Base-by-base conservation (phyloP, 805 yeast genomes). In the Pichia sporocuriosa region DNA sequence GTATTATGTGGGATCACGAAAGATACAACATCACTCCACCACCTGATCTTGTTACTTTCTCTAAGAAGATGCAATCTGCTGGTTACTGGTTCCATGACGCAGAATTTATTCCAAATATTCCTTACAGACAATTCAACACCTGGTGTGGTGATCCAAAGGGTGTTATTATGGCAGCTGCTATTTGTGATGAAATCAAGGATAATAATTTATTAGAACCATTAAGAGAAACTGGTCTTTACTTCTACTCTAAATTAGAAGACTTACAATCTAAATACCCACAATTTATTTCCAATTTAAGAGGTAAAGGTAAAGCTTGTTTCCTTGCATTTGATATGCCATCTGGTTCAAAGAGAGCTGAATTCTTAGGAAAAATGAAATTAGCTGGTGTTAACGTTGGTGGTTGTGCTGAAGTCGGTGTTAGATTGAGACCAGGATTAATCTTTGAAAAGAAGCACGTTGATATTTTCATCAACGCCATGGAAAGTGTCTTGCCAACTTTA, bases 131-230 rank as follows among this genome's bases (percentile, higher is more conserved):
- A 71, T 84, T 84, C 75, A 84, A 84, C 78, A 84, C 95, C 45
- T 84, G 95, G 95, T 83, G 90, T 67, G 95, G 95, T 56, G 95
- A 84, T 67, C 89, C 94, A 61, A 81, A 88, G 45, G 78, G 81
- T 66, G 73, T 83, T 61, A 68, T 84, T 55, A 70, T 86, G 54
- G 84, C 89, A 43, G 79, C 82, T 56, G 78, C 85, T 50, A 82
- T 85, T 58, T 77, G 76, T 55, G 61, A 72, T 50, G 88, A 84
- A 67, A 68, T 83, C 37, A 64, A 67, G 37, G 75, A 76, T 52
- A 64, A 83, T 58, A 73, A 77, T 52, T 72, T 85, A 53, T 71
- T 76, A 36, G 62, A 66, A 27, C 68, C 74, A 49, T 75, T 82
- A 42, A 66, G 65, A 9, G 67, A 69, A 55, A 83, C 81, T 35